Conservation (phyloP, 2,329 filamentous ascomycete species). For the Byssoonygena ceratinophila region DNA sequence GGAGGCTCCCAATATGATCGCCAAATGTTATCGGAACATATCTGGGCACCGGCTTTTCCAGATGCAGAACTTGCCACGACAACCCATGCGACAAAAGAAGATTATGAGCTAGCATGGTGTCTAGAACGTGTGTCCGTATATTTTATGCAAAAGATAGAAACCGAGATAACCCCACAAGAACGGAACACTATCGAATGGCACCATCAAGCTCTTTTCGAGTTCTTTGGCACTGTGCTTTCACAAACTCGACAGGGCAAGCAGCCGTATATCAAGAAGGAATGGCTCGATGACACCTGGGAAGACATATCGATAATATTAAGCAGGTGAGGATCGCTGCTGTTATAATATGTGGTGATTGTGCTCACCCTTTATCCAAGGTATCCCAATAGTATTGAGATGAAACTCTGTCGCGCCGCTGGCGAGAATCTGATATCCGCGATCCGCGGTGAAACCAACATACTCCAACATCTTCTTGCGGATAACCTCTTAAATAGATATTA, state of each 20-base stretch:
- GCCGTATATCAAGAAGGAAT: conserved; percentile 9
- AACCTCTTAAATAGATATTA: conserved; percentile 15
- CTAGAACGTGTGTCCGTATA: conserved; percentile 9
- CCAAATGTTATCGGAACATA: background rate
- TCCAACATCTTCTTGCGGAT: conserved; percentile 20
- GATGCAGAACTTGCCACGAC: background rate
- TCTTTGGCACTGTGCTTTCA: background rate
- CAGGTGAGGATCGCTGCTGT: background rate
- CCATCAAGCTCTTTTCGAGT: background rate
- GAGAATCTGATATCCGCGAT: conserved; percentile 28
- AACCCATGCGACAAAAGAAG: background rate
- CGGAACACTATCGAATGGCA: background rate
- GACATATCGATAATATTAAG: conserved; percentile 5
- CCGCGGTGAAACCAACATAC: conserved; percentile 24
- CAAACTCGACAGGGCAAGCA: conserved; percentile 3
- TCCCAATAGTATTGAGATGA: conserved; percentile 12
- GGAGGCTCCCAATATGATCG: background rate
- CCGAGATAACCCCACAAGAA: background rate
- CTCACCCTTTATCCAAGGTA: conserved; percentile 15
- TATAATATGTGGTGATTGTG: background rate
- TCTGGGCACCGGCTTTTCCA: background rate
- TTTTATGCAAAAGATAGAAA: conserved; percentile 6
- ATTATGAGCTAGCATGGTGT: background rate
- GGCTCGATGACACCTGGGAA: conserved; percentile 15
- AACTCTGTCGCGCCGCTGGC: conserved; percentile 14